phyloP scores from a whole-genome alignment of 768 basidiomycete species.

The Leccinum rimulosum region DNA sequence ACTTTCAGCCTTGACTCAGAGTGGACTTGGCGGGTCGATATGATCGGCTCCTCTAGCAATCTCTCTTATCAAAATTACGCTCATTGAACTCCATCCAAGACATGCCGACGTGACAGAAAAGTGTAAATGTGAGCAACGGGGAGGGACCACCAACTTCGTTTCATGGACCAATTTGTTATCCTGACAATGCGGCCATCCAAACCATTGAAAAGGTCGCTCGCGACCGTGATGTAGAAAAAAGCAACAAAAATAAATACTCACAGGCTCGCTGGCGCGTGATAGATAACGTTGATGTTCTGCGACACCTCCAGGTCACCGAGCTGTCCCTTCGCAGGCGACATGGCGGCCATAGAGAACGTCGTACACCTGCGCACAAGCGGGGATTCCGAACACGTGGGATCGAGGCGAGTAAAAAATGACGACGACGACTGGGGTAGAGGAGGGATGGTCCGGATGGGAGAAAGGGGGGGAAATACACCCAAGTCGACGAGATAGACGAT shows the following conservation, averaged over 20 bases:
- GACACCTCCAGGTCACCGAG: conserved; percentile 37
- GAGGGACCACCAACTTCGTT: not conserved
- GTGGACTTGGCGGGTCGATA: not conserved
- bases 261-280: conserved; percentile 42
- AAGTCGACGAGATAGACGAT: conserved; percentile 46
- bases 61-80: not conserved
- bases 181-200: not conserved
- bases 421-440: not conserved
- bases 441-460: not conserved
- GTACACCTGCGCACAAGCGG: conserved; percentile 36
- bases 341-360: conserved; percentile 36
- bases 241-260: conserved; percentile 18
- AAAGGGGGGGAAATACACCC: conserved; percentile 22
- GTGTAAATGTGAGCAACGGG: not conserved
- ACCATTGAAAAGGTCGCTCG: not conserved
- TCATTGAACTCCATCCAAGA: not conserved
- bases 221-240: not conserved
- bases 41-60: not conserved
- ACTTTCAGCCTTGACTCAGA: not conserved
- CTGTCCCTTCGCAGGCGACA: conserved; percentile 34
- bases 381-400: not conserved
- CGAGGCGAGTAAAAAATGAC: not conserved
- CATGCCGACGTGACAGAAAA: not conserved
- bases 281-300: conserved; percentile 44
- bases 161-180: not conserved